These are phyloP conservation scores for Amoeboaphelidium occidentale DNA, from an alignment of 371 early-diverging fungal species.

Conservation along the genomic window DNA sequence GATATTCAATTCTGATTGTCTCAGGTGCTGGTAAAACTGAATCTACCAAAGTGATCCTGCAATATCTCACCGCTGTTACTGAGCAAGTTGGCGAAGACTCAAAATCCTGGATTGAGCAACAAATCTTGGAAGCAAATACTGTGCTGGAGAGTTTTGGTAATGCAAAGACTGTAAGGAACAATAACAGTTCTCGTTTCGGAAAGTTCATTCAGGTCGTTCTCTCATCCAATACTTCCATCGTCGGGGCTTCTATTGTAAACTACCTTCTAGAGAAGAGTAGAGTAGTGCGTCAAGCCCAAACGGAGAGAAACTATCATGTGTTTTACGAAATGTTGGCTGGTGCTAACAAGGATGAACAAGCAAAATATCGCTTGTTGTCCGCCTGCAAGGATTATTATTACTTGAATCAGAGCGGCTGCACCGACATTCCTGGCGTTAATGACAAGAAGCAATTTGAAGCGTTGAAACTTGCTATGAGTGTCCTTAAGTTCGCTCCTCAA, in stretches of 20 bases:
- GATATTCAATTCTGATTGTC: not conserved
- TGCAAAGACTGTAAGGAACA: conserved; percentile 98
- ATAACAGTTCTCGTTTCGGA: conserved; percentile 95
- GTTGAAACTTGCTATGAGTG: conserved; percentile 57
- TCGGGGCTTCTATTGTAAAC: conserved; percentile 85
- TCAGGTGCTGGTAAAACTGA: conserved; percentile 89
- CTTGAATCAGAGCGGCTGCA: conserved; percentile 55
- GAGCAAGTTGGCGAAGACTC: conserved; percentile 25
- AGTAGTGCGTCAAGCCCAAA: conserved; percentile 68
- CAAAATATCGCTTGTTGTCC: conserved; percentile 36
- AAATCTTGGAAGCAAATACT: conserved; percentile 28
- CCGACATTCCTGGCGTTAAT: conserved; percentile 60
- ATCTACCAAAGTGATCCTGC: conserved; percentile 86
- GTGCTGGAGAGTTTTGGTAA: conserved; percentile 84
- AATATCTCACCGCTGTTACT: conserved; percentile 85
- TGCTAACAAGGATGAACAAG: conserved; percentile 49
- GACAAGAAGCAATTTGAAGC: conserved; percentile 69
- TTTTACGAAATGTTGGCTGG: conserved; percentile 93
- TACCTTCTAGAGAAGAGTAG: conserved; percentile 96
- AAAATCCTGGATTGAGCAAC: conserved; percentile 18
- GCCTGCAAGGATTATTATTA: conserved; percentile 58
- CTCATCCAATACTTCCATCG: conserved; percentile 20
- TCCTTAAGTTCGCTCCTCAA: conserved; percentile 55
- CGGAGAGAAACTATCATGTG: conserved; percentile 96
- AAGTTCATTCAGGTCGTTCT: conserved; percentile 84